A percentile compares a stretch with the other conserved stretches of the same genome.
These are phyloP conservation scores for Dorcoceras hygrometricum DNA, from an alignment of 257 asterid species.

Conservation along the genomic window DNA sequence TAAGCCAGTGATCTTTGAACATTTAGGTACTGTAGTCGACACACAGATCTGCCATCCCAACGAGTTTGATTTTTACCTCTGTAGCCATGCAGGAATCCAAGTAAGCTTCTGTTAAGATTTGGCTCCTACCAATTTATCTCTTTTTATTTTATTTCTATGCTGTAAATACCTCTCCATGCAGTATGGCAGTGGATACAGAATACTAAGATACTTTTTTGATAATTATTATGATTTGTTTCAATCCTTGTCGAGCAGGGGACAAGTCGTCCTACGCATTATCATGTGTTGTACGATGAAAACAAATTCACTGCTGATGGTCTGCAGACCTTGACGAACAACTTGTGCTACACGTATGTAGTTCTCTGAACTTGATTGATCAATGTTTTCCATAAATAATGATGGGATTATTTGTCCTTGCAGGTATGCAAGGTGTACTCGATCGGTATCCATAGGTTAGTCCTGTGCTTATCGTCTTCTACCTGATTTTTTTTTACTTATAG, in stretches of 20 bases:
- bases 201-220: background rate
- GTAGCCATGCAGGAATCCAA: slow-evolving; percentile 89
- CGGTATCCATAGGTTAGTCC: slow-evolving; percentile 70
- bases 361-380: background rate
- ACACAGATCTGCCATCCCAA: slow-evolving; percentile 73
- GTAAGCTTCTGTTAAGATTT: slow-evolving; percentile 28
- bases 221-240: background rate
- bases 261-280: slow-evolving; percentile 81
- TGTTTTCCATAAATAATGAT: background rate
- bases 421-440: slow-evolving; percentile 72
- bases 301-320: slow-evolving; percentile 61
- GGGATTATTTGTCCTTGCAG: slow-evolving; percentile 26
- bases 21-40: slow-evolving; percentile 78
- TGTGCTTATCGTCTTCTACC: background rate
- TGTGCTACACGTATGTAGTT: slow-evolving; percentile 69
- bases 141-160: background rate
- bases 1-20: background rate
- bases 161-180: background rate
- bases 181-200: slow-evolving; percentile 3
- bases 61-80: slow-evolving; percentile 73
- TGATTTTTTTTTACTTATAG: background rate
- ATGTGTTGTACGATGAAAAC: slow-evolving; percentile 77
- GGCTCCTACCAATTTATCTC: background rate
- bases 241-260: slow-evolving; percentile 52
- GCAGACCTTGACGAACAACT: slow-evolving; percentile 55